These are phyloP conservation scores for Kazachstania sp. DNA, from an alignment of 1,139 yeast genomes.

Conservation along the genomic window DNA sequence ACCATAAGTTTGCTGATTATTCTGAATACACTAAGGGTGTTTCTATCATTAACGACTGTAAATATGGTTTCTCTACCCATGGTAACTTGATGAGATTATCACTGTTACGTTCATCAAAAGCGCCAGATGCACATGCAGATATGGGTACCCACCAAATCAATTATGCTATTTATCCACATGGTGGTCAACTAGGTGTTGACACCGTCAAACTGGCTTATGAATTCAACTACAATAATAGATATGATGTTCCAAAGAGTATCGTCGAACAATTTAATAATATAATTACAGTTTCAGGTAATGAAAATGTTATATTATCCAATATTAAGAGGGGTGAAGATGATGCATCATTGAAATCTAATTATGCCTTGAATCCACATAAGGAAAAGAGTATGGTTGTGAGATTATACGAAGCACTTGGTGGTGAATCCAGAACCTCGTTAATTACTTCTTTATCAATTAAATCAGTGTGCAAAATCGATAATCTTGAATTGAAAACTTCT, in stretches of 20 bases:
- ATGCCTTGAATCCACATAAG: slow-evolving; percentile 19
- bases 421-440: slow-evolving; percentile 49
- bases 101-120: slow-evolving; percentile 74
- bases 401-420: slow-evolving; percentile 83
- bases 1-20: slow-evolving; percentile 87
- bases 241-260: slow-evolving; percentile 42
- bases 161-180: slow-evolving; percentile 79
- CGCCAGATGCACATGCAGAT: slow-evolving; percentile 88
- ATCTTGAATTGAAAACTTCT: slow-evolving; percentile 51
- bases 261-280: slow-evolving; percentile 68
- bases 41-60: slow-evolving; percentile 72
- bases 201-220: slow-evolving; percentile 71
- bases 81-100: slow-evolving; percentile 84
- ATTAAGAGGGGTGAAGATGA: slow-evolving; percentile 88
- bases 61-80: slow-evolving; percentile 87
- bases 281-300: slow-evolving; percentile 54
- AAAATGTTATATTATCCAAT: slow-evolving; percentile 60
- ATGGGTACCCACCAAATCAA: slow-evolving; percentile 81
- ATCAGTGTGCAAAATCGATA: slow-evolving; percentile 52
- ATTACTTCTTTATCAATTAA: slow-evolving; percentile 38
- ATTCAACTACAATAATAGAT: slow-evolving; percentile 54
- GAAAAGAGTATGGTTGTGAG: slow-evolving; percentile 57
- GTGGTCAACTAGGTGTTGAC: slow-evolving; percentile 50
- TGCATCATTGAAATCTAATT: slow-evolving; percentile 38
- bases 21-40: slow-evolving; percentile 84